A percentile compares a stretch with the other conserved stretches of the same genome.
Evolutionary conservation across 306 rosid species (phyloP).

Genomic region (Cicer arietinum): DNA sequence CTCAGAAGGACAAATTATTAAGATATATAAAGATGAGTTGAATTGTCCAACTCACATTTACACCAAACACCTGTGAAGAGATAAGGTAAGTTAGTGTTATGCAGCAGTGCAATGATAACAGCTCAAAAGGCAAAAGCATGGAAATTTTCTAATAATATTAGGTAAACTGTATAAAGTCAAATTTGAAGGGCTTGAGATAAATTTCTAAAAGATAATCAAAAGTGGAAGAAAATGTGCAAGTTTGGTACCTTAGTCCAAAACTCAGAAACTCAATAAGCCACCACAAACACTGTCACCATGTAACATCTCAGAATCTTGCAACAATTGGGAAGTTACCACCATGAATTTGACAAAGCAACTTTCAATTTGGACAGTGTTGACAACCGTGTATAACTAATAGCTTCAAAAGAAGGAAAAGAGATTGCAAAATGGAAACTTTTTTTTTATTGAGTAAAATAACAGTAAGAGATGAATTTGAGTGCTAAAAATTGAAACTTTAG

Average conservation of each 20-base stretch:
- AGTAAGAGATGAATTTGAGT: constrained; percentile 45
- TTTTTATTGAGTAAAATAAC: constrained; percentile 9
- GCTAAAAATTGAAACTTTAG: constrained; percentile 50
- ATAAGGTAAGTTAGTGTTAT: constrained; percentile 25
- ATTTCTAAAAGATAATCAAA: constrained; percentile 22
- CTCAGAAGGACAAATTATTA: constrained; percentile 35
- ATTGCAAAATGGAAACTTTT: constrained; percentile 21
- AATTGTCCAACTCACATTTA: constrained; percentile 30
- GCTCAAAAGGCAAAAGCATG: constrained; percentile 40
- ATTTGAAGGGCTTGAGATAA: background rate
- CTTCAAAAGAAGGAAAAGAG: constrained; percentile 16
- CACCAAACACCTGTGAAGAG: constrained; percentile 40
- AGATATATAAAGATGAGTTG: background rate
- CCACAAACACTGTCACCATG: constrained; percentile 42
- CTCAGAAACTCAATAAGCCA: constrained; percentile 49
- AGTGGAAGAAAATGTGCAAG: constrained; percentile 31
- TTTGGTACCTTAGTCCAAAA: constrained; percentile 58
- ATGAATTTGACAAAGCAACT: constrained; percentile 31
- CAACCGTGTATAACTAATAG: background rate
- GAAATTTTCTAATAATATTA: constrained; percentile 40
- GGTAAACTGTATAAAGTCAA: constrained; percentile 35
- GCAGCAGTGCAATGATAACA: constrained; percentile 30
- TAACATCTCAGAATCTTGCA: constrained; percentile 31
- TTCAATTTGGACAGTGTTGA: constrained; percentile 13
- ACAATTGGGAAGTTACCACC: constrained; percentile 38